Conservation (phyloP, 2,329 filamentous ascomycete genomes). For the Alternaria gansuensis region DNA sequence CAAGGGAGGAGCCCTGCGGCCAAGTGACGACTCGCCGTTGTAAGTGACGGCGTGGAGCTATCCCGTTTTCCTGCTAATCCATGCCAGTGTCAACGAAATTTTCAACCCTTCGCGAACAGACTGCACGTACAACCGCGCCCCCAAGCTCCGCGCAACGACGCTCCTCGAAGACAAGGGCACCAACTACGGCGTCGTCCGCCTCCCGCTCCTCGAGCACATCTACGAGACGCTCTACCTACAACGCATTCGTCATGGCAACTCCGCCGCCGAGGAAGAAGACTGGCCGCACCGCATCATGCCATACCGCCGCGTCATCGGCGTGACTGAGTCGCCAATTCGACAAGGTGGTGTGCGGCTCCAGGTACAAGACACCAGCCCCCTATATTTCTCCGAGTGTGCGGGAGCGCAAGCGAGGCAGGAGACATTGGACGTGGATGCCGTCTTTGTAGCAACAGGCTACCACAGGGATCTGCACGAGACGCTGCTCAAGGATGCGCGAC, state of each 20-base stretch:
- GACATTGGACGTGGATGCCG: constrained; percentile 75
- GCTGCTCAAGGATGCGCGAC: constrained; percentile 72
- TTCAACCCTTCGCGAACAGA: constrained; percentile 91
- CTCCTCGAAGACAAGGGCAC: constrained; percentile 79
- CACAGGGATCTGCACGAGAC: constrained; percentile 77
- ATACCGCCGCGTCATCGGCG: constrained; percentile 70
- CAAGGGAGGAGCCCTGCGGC: constrained; percentile 81
- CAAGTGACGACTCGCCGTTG: constrained; percentile 97
- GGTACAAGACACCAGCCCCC: constrained; percentile 62
- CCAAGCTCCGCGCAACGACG: constrained; percentile 67
- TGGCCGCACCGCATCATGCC: constrained; percentile 87
- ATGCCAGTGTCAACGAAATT: constrained; percentile 83
- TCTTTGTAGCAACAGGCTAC: constrained; percentile 91
- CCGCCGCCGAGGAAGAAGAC: constrained; percentile 66
- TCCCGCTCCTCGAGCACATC: constrained; percentile 87
- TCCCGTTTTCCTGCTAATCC: constrained; percentile 37
- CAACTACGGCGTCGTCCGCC: constrained; percentile 92
- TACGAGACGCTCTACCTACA: constrained; percentile 91
- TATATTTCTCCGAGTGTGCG: constrained; percentile 43
- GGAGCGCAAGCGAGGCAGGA: constrained; percentile 62
- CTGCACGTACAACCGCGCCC: constrained; percentile 73
- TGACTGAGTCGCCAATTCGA: constrained; percentile 60
- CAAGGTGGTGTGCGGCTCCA: constrained; percentile 52
- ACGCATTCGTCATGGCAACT: constrained; percentile 69
- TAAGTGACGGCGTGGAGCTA: constrained; percentile 59